These are phyloP conservation scores for Globisporangium camurandrum DNA, from an alignment of 352 stramenopile genomes.

Conservation along the genomic window DNA sequence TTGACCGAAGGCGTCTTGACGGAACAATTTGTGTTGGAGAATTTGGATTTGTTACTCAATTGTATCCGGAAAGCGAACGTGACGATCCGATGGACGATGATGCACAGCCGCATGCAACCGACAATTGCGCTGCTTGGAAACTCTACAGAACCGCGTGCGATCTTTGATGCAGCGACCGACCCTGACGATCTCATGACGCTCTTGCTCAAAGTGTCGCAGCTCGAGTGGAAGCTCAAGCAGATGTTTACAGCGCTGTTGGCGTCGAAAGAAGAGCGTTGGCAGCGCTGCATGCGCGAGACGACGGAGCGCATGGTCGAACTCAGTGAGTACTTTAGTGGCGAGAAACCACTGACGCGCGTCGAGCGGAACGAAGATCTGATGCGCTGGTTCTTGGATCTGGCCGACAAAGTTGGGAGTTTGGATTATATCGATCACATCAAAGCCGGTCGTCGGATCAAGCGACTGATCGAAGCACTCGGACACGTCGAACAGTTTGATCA, in stretches of 20 bases:
- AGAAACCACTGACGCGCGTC: slow-evolving; percentile 89
- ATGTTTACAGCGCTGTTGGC: slow-evolving; percentile 88
- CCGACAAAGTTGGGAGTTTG: slow-evolving; percentile 86
- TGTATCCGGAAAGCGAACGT: slow-evolving; percentile 90
- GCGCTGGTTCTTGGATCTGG: slow-evolving; percentile 89
- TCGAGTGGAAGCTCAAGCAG: slow-evolving; percentile 94
- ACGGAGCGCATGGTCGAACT: slow-evolving; percentile 90
- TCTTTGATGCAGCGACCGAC: slow-evolving; percentile 79
- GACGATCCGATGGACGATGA: slow-evolving; percentile 90
- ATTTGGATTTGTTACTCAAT: slow-evolving; percentile 87
- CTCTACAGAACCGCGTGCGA: slow-evolving; percentile 63
- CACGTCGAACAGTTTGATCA: slow-evolving; percentile 96
- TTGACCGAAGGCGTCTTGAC: slow-evolving; percentile 89
- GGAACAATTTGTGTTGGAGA: slow-evolving; percentile 92
- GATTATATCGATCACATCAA: slow-evolving; percentile 91
- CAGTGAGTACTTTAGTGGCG: slow-evolving; percentile 91
- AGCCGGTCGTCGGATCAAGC: slow-evolving; percentile 91
- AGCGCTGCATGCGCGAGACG: slow-evolving; percentile 82
- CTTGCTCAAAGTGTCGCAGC: slow-evolving; percentile 89
- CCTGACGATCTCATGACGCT: slow-evolving; percentile 87
- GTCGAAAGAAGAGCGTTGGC: slow-evolving; percentile 89
- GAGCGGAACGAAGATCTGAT: slow-evolving; percentile 92
- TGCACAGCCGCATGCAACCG: slow-evolving; percentile 89
- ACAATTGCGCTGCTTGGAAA: slow-evolving; percentile 87
- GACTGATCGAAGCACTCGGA: slow-evolving; percentile 88